These are phyloP conservation scores for Cystofilobasidium ferigula DNA, from an alignment of 768 basidiomycete species.

Conservation along the genomic window DNA sequence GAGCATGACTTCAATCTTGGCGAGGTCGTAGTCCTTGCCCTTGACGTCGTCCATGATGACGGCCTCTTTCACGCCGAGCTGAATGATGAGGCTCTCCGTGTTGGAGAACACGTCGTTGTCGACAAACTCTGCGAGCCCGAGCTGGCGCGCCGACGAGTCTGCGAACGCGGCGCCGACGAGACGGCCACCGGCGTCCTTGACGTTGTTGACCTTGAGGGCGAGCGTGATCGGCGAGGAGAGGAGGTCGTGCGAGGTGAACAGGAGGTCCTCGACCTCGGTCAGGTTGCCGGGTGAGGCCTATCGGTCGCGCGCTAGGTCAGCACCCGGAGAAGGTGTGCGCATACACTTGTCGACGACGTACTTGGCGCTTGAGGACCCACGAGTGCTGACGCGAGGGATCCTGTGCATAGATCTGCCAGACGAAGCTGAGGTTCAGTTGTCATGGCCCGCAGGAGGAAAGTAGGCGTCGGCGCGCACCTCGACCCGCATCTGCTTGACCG, in stretches of 20 bases:
- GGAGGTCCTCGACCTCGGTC: conserved; percentile 60
- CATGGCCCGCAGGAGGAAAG: conserved; percentile 34
- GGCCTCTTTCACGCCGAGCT: conserved; percentile 94
- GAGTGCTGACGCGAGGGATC: conserved; percentile 14
- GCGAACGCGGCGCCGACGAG: conserved; percentile 81
- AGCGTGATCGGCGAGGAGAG: conserved; percentile 65
- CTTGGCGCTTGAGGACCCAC: conserved; percentile 18
- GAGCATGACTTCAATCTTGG: conserved; percentile 71
- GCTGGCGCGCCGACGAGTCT: conserved; percentile 69
- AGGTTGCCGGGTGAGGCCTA: conserved; percentile 69
- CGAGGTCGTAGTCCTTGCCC: conserved; percentile 61
- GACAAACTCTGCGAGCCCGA: conserved; percentile 81
- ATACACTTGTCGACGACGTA: conserved; percentile 23
- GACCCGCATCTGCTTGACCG: conserved; percentile 74
- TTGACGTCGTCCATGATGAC: conserved; percentile 49
- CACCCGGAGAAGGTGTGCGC: not conserved
- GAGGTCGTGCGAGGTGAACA: conserved; percentile 71
- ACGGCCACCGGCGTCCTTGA: conserved; percentile 37
- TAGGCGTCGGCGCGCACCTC: conserved; percentile 59
- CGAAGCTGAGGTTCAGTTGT: not conserved
- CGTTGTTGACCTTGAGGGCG: conserved; percentile 58
- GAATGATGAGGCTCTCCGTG: conserved; percentile 89
- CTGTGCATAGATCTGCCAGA: conserved; percentile 22
- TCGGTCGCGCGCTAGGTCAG: too few species aligned
- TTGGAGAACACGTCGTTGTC: conserved; percentile 96